Conservation (phyloP, 2,329 filamentous ascomycete species). For the Amauroascus verrucosus region DNA sequence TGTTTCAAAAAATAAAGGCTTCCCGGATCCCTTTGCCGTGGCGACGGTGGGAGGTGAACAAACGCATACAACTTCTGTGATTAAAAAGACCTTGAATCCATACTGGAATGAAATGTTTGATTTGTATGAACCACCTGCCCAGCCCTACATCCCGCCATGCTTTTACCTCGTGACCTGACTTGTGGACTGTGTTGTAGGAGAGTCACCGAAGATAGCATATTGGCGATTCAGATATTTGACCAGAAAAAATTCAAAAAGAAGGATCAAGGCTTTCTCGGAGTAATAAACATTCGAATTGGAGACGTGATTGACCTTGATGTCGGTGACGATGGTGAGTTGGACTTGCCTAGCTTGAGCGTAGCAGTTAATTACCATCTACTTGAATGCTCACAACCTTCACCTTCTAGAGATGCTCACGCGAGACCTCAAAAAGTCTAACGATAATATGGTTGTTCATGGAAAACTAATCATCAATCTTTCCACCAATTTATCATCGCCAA, state of each 20-base stretch:
- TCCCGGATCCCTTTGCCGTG: slow-evolving; percentile 95
- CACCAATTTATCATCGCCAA: slow-evolving; percentile 69
- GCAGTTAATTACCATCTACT: slow-evolving; percentile 1
- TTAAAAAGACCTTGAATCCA: slow-evolving; percentile 96
- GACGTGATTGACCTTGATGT: slow-evolving; percentile 85
- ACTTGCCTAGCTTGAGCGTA: slow-evolving; percentile 3
- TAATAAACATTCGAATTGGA: slow-evolving; percentile 93
- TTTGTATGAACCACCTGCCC: slow-evolving; percentile 53
- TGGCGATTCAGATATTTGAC: slow-evolving; percentile 97
- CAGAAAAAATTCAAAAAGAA: slow-evolving; percentile 99
- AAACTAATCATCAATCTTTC: slow-evolving; percentile 96
- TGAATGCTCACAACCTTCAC: slow-evolving; percentile 5
- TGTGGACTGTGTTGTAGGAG: slow-evolving; percentile 44
- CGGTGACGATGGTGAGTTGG: slow-evolving; percentile 71
- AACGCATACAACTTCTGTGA: slow-evolving; percentile 93
- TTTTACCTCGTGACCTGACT: background rate
- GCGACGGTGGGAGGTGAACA: slow-evolving; percentile 96
- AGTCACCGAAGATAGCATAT: slow-evolving; percentile 88
- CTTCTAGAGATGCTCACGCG: slow-evolving; percentile 81
- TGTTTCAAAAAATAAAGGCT: slow-evolving; percentile 49
- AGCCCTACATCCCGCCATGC: background rate
- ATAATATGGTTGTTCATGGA: slow-evolving; percentile 94
- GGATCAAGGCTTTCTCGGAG: slow-evolving; percentile 95
- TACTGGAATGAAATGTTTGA: slow-evolving; percentile 99
- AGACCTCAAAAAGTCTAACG: slow-evolving; percentile 94